These are phyloP conservation scores for Nakazawaea molendinolei DNA, from an alignment of 805 yeast species.

Conservation along the genomic window DNA sequence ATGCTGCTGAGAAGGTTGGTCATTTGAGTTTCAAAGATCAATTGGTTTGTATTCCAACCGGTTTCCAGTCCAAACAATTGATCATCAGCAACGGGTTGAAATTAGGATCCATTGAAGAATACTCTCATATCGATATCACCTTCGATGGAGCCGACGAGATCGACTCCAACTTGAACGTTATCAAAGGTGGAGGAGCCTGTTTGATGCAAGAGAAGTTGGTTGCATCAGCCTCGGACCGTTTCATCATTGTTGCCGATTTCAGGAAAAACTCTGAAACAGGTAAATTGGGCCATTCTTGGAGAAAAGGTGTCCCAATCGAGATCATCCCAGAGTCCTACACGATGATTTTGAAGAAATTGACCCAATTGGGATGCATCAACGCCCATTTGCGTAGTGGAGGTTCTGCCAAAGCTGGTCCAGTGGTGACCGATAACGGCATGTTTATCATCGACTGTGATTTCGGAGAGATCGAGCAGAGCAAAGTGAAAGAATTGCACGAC, in stretches of 20 bases:
- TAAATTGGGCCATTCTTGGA: conserved; percentile 74
- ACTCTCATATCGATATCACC: conserved; percentile 78
- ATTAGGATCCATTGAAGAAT: conserved; percentile 79
- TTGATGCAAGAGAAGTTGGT: conserved; percentile 93
- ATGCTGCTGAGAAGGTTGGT: conserved; percentile 90
- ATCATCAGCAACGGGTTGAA: conserved; percentile 75
- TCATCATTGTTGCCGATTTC: conserved; percentile 87
- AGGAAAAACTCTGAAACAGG: conserved; percentile 63
- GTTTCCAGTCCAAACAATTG: conserved; percentile 87
- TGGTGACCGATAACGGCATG: conserved; percentile 92
- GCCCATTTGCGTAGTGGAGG: conserved; percentile 79
- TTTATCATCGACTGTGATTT: conserved; percentile 91
- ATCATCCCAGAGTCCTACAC: conserved; percentile 85
- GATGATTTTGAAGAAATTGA: conserved; percentile 62
- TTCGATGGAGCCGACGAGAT: conserved; percentile 99
- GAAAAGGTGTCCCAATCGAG: conserved; percentile 90
- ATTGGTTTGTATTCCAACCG: conserved; percentile 88
- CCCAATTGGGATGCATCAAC: conserved; percentile 52
- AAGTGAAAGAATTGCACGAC: conserved; percentile 46
- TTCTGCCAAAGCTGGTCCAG: conserved; percentile 92
- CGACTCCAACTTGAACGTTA: conserved; percentile 71
- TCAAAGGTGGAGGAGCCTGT: conserved; percentile 99
- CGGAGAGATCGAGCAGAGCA: conserved; percentile 54
- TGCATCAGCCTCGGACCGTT: conserved; percentile 69
- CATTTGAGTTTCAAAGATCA: conserved; percentile 46